Percentiles rank a stretch among this genome's conserved stretches.
These are phyloP conservation scores for Umbellularia californica DNA, from an alignment of 164 flowering plant species.

Conservation along the genomic window DNA sequence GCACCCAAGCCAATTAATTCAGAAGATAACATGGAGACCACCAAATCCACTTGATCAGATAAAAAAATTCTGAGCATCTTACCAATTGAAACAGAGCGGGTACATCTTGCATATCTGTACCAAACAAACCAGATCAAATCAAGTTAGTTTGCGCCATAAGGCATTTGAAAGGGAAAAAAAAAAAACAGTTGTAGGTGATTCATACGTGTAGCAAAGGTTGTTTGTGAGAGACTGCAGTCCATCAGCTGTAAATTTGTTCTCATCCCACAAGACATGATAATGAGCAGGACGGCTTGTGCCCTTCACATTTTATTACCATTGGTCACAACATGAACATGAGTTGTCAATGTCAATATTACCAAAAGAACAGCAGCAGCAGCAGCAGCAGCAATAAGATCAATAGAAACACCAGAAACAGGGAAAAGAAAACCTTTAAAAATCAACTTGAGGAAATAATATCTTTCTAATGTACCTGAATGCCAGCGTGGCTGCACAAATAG, in stretches of 20 bases:
- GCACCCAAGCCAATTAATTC: background rate
- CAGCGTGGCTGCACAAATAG: conserved; percentile 76
- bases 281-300: conserved; percentile 42
- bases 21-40: background rate
- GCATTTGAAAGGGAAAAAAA: background rate
- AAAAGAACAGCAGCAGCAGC: background rate
- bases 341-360: no score
- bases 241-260: conserved; percentile 75
- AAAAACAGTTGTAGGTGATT: background rate
- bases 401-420: background rate
- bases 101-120: conserved; percentile 77
- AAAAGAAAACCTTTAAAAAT: background rate
- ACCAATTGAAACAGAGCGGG: conserved; percentile 83
- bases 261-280: conserved; percentile 73
- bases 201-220: conserved; percentile 54
- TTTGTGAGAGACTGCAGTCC: conserved; percentile 62
- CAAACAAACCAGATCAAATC: background rate
- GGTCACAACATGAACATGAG: background rate
- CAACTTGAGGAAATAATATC: background rate
- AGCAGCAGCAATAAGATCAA: background rate
- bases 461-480: conserved; percentile 49
- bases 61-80: conserved; percentile 8
- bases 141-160: background rate
- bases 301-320: conserved; percentile 10
- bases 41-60: background rate